phyloP scores from a whole-genome alignment of 2,329 filamentous ascomycete genomes.

The Myriosclerotinia curreyana region DNA sequence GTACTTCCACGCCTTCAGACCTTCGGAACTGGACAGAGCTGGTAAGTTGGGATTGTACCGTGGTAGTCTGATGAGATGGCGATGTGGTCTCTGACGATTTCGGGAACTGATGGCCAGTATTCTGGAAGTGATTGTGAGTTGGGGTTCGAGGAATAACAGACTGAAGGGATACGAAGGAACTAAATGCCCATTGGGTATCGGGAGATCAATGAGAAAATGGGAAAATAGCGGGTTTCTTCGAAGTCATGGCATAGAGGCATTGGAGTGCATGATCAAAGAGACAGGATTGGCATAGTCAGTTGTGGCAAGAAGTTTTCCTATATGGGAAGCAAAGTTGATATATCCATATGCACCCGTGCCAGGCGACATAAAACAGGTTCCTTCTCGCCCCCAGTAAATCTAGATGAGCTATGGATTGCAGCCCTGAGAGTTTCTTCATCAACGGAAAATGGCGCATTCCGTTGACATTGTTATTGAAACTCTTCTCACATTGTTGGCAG shows the following conservation, averaged over 20 bases:
- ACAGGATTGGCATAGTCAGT: conserved; percentile 48
- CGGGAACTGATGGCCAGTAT: conserved; percentile 53
- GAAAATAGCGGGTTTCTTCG: conserved; percentile 45
- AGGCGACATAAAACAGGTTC: conserved; percentile 52
- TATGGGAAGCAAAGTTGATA: conserved; percentile 40
- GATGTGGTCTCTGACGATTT: conserved; percentile 49
- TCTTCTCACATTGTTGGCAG: background rate
- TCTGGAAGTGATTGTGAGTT: conserved; percentile 30
- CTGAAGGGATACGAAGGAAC: background rate
- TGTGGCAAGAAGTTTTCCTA: conserved; percentile 48
- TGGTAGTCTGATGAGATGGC: conserved; percentile 53
- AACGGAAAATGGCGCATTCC: conserved; percentile 48
- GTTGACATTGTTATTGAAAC: conserved; percentile 31
- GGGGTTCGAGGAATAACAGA: background rate
- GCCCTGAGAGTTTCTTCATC: conserved; percentile 46
- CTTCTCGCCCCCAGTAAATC: conserved; percentile 48
- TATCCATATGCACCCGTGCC: conserved; percentile 52
- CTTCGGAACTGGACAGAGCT: conserved; percentile 31
- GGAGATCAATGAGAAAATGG: conserved; percentile 56
- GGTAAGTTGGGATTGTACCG: conserved; percentile 44
- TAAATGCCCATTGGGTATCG: conserved; percentile 55
- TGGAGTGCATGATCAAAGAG: conserved; percentile 58
- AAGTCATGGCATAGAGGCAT: conserved; percentile 47
- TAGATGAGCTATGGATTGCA: conserved; percentile 51
- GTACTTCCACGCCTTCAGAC: too few species aligned